phyloP scores from a whole-genome alignment of 2,329 filamentous ascomycete genomes.

The Colletotrichum paranaense region DNA sequence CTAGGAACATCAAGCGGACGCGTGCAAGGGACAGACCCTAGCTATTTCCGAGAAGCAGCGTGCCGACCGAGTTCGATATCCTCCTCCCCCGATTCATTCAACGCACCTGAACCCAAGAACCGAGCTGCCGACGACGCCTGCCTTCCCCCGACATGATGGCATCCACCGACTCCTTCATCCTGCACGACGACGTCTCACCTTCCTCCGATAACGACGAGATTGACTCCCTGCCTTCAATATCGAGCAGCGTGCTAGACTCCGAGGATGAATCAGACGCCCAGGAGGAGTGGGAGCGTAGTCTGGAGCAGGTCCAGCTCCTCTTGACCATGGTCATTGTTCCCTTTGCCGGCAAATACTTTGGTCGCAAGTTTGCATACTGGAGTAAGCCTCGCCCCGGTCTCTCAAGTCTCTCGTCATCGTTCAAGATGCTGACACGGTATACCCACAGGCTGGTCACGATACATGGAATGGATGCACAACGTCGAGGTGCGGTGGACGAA shows the following conservation, averaged over 20 bases:
- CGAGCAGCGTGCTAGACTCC: conserved; percentile 57
- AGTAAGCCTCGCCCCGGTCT: conserved; percentile 65
- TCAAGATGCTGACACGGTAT: neutral
- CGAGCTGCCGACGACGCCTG: conserved; percentile 33
- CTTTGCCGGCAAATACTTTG: conserved; percentile 94
- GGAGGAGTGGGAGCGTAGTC: conserved; percentile 91
- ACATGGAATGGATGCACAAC: conserved; percentile 93
- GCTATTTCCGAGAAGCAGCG: neutral
- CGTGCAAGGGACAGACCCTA: neutral
- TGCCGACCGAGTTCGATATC: neutral
- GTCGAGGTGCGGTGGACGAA: conserved; percentile 78
- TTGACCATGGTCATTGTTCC: conserved; percentile 95
- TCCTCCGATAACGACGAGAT: conserved; percentile 68
- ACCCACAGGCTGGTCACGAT: conserved; percentile 83
- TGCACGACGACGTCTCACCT: conserved; percentile 56
- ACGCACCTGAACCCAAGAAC: conserved; percentile 10
- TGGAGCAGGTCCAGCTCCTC: conserved; percentile 93
- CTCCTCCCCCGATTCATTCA: neutral
- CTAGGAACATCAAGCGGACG: neutral
- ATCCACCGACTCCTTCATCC: conserved; percentile 61
- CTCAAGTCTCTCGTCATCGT: neutral
- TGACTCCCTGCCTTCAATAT: conserved; percentile 73
- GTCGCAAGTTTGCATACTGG: conserved; percentile 95
- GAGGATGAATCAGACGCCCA: conserved; percentile 86
- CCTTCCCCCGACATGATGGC: conserved; percentile 44